These are phyloP conservation scores for Trichophyton benhamiae DNA, from an alignment of 2,329 filamentous ascomycete species.

Conservation along the genomic window DNA sequence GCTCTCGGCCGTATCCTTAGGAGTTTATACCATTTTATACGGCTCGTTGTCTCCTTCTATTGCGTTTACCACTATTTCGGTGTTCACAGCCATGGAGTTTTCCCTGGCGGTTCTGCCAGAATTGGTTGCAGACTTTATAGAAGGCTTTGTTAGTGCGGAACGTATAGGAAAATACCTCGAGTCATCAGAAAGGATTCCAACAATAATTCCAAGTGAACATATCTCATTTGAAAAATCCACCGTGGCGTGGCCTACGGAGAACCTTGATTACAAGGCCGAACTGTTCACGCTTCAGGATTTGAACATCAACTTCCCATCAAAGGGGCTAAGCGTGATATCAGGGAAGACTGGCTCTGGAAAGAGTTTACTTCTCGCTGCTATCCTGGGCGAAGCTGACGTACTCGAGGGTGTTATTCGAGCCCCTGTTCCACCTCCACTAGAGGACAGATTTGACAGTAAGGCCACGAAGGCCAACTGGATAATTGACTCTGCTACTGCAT, in stretches of 20 bases:
- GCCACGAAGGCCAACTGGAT: conserved; percentile 55
- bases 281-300: conserved; percentile 55
- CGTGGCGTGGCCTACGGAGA: conserved; percentile 63
- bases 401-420: conserved; percentile 49
- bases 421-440: conserved; percentile 36
- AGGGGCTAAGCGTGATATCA: conserved; percentile 60
- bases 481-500: conserved; percentile 56
- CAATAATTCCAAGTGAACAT: conserved; percentile 43
- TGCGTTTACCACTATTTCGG: conserved; percentile 64
- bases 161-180: conserved; percentile 61
- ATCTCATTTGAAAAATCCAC: conserved; percentile 56
- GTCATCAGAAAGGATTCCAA: conserved; percentile 50
- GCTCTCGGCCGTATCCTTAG: conserved; percentile 58
- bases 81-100: conserved; percentile 62
- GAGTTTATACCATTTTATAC: conserved; percentile 53
- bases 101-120: conserved; percentile 61
- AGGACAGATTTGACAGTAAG: conserved; percentile 48
- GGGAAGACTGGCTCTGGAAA: conserved; percentile 70
- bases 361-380: conserved; percentile 58
- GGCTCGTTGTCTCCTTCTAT: conserved; percentile 56
- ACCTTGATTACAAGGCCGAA: conserved; percentile 41
- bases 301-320: conserved; percentile 53
- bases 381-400: conserved; percentile 64
- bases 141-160: conserved; percentile 59
- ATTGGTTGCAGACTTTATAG: conserved; percentile 55